These are phyloP conservation scores for Citrullus mucosospermus DNA, from an alignment of 306 rosid species.

Conservation along the genomic window DNA sequence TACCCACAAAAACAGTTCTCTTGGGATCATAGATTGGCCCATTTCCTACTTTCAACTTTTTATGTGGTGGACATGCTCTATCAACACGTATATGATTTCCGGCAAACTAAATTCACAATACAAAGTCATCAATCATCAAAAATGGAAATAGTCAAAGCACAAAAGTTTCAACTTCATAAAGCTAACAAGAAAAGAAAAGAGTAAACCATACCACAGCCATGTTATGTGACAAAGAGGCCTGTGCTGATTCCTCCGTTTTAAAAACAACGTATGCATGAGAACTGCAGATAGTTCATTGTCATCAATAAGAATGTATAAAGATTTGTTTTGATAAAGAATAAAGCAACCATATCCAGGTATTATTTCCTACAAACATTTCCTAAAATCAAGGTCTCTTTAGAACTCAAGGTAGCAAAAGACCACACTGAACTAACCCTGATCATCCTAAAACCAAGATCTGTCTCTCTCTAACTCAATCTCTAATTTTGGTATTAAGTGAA, in stretches of 20 bases:
- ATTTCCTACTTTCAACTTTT: conserved; percentile 67
- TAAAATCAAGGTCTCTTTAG: background rate
- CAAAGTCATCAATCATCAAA: background rate
- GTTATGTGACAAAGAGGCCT: conserved; percentile 75
- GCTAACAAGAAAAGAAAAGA: background rate
- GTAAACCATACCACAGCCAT: conserved; percentile 62
- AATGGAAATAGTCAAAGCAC: background rate
- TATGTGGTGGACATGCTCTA: conserved; percentile 96
- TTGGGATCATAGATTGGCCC: conserved; percentile 49
- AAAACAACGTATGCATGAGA: conserved; percentile 80
- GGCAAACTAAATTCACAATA: conserved; percentile 41
- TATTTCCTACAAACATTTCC: background rate
- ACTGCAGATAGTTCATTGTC: conserved; percentile 33
- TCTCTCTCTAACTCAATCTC: background rate
- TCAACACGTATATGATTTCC: conserved; percentile 93
- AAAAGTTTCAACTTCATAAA: background rate
- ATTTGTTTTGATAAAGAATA: background rate
- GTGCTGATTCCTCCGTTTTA: conserved; percentile 55
- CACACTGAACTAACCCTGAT: background rate
- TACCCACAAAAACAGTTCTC: conserved; percentile 92
- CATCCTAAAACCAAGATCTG: background rate
- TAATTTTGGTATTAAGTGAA: background rate
- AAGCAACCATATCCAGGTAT: background rate
- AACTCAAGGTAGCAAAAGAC: background rate
- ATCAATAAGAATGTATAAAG: conserved; percentile 4